Base-by-base conservation (phyloP, 2,329 filamentous ascomycete species). In the Calonectria montana region DNA sequence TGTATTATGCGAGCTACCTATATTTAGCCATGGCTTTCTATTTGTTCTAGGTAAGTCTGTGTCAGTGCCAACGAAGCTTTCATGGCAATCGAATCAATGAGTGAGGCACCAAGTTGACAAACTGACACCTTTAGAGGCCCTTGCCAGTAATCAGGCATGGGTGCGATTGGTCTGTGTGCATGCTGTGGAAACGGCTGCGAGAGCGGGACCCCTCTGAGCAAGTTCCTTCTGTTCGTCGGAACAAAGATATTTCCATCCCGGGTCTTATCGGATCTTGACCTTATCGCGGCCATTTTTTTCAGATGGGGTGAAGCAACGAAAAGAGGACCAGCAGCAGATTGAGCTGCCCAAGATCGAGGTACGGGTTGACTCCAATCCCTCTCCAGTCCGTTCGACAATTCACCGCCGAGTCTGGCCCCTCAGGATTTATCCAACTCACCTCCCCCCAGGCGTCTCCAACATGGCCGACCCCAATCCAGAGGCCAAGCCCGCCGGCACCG, bases 401-500 rank as follows among this genome's bases (percentile, higher is more conserved):
- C n/a, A 23, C 48, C 39, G 16, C 45, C 39, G 21, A 8, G 8
- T 39, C 35, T 27, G 31, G 53, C 41, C 50, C 47, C 41, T 57
- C 35, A 29, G 71, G 25, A 25, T 61, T 27, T n/a, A 45, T 61
- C 35, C 12, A 50, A 13, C n/a, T 10, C 16, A 39, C 21, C 27
- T 48, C 25, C 39, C 10, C 8, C 67, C 35, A 53, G 45, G 65
- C 45, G 55, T 23, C 53, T 12, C 61, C 68, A 69, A 29, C 70
- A 80, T 80, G 79, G 74, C 75, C 63, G 79, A 80, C 37, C 35
- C 75, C 27, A 77, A 71, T 37, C 70, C 77, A 12, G 65, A 77
- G 50, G 65, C 75, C 53, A 70, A 82, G 64, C 73, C 83, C 57
- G 75, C 80, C 53, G 78, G 70, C 31, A 43, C 69, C 37, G 74